Conservation (phyloP, 2,329 filamentous ascomycete genomes). For the Fusarium oligoseptatum region DNA sequence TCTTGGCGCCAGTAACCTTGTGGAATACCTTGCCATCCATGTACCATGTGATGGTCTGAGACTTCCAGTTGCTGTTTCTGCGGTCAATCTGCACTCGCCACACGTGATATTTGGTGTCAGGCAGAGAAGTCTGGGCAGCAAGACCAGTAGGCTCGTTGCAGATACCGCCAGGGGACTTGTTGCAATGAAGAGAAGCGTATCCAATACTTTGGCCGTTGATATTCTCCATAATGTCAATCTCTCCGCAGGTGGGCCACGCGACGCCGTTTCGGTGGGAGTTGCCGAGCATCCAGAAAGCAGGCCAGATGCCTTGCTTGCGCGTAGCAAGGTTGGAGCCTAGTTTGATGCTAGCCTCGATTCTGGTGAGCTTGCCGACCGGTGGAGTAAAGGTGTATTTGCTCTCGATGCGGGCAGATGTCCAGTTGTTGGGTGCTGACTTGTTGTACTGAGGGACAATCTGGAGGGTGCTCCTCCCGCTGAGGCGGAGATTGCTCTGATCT, state of each 20-base stretch:
- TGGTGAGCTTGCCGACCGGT: conserved; percentile 58
- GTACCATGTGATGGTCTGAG: conserved; percentile 66
- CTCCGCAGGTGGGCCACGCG: conserved; percentile 66
- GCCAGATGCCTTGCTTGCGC: conserved; percentile 68
- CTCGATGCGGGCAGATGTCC: conserved; percentile 70
- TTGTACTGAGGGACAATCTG: conserved; percentile 64
- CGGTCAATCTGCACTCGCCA: conserved; percentile 66
- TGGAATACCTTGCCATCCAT: conserved; percentile 60
- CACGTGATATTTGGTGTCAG: conserved; percentile 60
- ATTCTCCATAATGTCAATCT: conserved; percentile 70
- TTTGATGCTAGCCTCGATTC: conserved; percentile 61
- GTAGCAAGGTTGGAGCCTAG: conserved; percentile 58
- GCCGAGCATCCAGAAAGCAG: conserved; percentile 70
- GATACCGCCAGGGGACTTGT: conserved; percentile 57
- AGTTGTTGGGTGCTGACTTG: conserved; percentile 52
- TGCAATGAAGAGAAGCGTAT: conserved; percentile 67
- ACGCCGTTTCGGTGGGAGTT: conserved; percentile 62
- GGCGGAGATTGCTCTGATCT: conserved; percentile 62
- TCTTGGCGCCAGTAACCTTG: conserved; percentile 58
- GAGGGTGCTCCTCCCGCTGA: conserved; percentile 63
- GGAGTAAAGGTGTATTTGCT: conserved; percentile 63
- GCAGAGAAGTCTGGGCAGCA: conserved; percentile 51
- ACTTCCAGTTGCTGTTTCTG: conserved; percentile 58
- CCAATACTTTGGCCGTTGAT: conserved; percentile 63
- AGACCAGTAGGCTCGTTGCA: conserved; percentile 66